phyloP scores from a whole-genome alignment of 495 filamentous ascomycete species.

The Trichoderma gamsii region DNA sequence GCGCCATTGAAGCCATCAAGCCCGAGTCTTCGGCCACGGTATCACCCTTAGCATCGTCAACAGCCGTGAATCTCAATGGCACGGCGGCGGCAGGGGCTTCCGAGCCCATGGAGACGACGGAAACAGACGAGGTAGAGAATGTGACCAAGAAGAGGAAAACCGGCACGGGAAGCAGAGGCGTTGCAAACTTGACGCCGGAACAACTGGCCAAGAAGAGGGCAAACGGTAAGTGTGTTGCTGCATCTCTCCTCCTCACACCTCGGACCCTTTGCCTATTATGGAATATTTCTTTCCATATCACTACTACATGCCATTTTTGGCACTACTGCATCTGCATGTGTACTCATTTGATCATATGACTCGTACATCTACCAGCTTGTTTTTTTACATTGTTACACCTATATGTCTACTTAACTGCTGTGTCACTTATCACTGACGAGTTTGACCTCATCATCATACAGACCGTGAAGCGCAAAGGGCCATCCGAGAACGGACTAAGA shows the following conservation, averaged over 20 bases:
- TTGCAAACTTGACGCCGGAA: slow-evolving; percentile 64
- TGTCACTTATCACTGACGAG: slow-evolving; percentile 15
- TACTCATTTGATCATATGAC: too few relatives aligned
- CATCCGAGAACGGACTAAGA: slow-evolving; percentile 70
- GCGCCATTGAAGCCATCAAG: background rate
- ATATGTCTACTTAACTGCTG: background rate
- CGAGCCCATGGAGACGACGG: slow-evolving; percentile 1
- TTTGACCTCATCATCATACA: slow-evolving; percentile 17
- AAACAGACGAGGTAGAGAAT: slow-evolving; percentile 1
- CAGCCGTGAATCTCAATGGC: background rate
- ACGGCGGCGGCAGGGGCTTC: background rate
- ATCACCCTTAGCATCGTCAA: background rate
- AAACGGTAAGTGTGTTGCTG: slow-evolving; percentile 45
- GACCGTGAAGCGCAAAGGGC: slow-evolving; percentile 78
- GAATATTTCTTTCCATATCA: background rate
- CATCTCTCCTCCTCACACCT: background rate
- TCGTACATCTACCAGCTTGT: background rate
- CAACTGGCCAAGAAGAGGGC: slow-evolving; percentile 72
- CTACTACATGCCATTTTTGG: too few relatives aligned
- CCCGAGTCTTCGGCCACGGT: background rate
- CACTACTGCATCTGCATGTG: too few relatives aligned
- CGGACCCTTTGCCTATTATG: background rate
- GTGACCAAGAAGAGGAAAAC: slow-evolving; percentile 34
- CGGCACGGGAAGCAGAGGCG: slow-evolving; percentile 46
- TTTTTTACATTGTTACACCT: background rate